phyloP scores from a whole-genome alignment of 345 rosid species.

The Citrus unshiu region DNA sequence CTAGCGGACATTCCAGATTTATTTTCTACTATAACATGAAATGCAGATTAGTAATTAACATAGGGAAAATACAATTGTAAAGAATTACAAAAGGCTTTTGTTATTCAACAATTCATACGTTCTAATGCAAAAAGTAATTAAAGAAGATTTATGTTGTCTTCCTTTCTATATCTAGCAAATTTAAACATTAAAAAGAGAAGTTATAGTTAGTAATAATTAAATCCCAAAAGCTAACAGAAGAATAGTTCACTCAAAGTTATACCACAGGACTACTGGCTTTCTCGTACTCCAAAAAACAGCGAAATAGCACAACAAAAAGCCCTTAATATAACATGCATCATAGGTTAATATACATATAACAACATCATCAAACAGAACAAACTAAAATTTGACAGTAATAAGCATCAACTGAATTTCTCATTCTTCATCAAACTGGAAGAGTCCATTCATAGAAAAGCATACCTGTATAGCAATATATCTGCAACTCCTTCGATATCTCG shows the following conservation, averaged over 20 bases:
- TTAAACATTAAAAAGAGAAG: not conserved
- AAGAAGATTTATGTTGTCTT: not conserved
- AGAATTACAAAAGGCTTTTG: not conserved
- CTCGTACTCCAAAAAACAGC: not conserved
- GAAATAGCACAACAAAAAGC: not conserved
- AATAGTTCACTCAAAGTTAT: not conserved
- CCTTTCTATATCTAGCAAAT: not conserved
- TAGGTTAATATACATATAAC: not conserved
- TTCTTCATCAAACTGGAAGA: no score
- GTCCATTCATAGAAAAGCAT: constrained; percentile 11
- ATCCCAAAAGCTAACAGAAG: not conserved
- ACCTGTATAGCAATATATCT: constrained; percentile 42
- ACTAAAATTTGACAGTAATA: not conserved
- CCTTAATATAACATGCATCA: not conserved
- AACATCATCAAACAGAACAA: not conserved
- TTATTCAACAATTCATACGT: not conserved
- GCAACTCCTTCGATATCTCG: not conserved
- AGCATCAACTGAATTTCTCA: not conserved
- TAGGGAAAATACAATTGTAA: not conserved
- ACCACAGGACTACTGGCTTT: not conserved
- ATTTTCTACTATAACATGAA: not conserved
- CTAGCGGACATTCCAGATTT: not conserved
- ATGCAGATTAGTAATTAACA: not conserved
- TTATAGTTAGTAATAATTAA: not conserved
- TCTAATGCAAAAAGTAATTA: not conserved